Conservation (phyloP, 116 monocot species). For the Trichopus zeylanicus region DNA sequence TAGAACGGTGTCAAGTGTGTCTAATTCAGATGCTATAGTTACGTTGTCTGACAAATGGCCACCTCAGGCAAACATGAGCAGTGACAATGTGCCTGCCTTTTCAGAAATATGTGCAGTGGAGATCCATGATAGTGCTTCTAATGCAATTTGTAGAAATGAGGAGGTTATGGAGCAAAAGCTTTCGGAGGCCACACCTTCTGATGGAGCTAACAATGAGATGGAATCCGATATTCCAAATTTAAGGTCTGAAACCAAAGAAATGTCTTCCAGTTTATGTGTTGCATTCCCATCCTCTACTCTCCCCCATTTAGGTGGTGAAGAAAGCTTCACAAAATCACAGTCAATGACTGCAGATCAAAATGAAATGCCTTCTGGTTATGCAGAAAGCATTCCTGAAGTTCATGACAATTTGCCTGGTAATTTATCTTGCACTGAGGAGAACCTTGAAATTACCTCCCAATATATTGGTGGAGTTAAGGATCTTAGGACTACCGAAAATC, state of each 20-base stretch:
- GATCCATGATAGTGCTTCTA: neutral
- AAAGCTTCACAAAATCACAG: conserved; percentile 9
- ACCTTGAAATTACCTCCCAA: conserved; percentile 1
- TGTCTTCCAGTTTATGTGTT: conserved; percentile 9
- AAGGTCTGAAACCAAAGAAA: conserved; percentile 2
- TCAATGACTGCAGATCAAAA: conserved; percentile 9
- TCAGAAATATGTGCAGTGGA: conserved; percentile 6
- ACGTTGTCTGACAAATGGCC: neutral
- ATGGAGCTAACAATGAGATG: conserved; percentile 7
- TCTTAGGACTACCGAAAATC: neutral
- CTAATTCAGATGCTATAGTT: conserved; percentile 3
- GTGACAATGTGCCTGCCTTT: conserved; percentile 4
- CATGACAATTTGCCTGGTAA: conserved; percentile 6
- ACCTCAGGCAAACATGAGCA: conserved; percentile 1
- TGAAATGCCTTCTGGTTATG: conserved; percentile 1
- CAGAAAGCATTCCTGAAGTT: conserved; percentile 1
- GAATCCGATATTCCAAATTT: conserved; percentile 3
- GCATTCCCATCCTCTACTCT: conserved; percentile 4
- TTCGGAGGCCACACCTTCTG: conserved; percentile 10
- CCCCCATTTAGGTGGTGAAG: neutral
- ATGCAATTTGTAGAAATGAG: neutral
- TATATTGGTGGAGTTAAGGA: neutral
- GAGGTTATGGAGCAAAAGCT: conserved; percentile 17
- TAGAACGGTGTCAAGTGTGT: neutral
- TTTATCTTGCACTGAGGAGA: neutral